Base-by-base conservation (phyloP, 2,329 filamentous ascomycete genomes). In the Penicillium concentricum region DNA sequence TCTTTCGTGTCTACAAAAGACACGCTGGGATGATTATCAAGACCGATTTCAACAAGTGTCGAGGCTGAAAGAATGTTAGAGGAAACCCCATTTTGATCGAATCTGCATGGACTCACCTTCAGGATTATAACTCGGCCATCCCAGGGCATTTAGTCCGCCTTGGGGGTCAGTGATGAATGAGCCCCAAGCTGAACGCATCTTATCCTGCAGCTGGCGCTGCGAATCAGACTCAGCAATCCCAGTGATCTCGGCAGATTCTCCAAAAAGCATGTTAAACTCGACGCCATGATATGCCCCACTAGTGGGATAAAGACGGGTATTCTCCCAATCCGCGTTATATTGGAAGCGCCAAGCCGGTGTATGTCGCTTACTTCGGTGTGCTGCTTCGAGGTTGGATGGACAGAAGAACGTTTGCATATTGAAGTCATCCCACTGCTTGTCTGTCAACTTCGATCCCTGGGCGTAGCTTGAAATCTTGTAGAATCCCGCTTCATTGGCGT, bases 251-350 rank as follows among this genome's bases (percentile, higher is more conserved):
- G 48, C 67, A 1, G 74, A 76, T 2, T 69, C 74, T 2, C 78
- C 78, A 55, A 79, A 79, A n/a, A 80, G 68, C 76, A 81, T 80
- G 56, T 79, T 75, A 51, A 81, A 54, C 28, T 81, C 79, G 0
- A 74, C 72, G 0, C 78, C 81, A 45, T 83, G 80, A 57, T 81
- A 82, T 0, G 79, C 79, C 4, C 78, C 77, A 42, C 77, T 80
- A 4, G 69, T 74, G 0, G 73, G 72, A 56, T 76, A 81, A 22
- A 82, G 67, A 0, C 77, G 70, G 1, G 77, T 77, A 54, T 81
- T 82, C n/a, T 76, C 59, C 76, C 78, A 83, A 59, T 82, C 79
- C 20, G 74, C 79, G 48, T 78, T 71, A 60, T 80, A 82, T 28
- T 78, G 77, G 41, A 77, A 81, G 3, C 70, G 70, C 76, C 78